Evolutionary conservation across 164 flowering plant genomes (phyloP).

Genomic region (Nymphaea thermarum): DNA sequence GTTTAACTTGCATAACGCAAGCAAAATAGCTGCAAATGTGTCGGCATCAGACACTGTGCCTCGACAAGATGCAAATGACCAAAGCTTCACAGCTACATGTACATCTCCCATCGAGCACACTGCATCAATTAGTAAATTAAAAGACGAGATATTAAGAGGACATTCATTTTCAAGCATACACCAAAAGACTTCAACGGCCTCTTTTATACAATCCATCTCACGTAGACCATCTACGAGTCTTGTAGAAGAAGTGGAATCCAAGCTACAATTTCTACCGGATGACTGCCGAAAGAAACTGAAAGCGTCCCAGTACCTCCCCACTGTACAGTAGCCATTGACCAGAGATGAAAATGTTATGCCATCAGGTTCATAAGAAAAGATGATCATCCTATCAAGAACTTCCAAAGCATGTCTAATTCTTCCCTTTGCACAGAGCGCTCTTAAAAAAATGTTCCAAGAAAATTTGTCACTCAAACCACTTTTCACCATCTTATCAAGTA

Average conservation of each 20-base stretch:
- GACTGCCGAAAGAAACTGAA: constrained; percentile 23
- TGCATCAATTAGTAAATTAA: constrained; percentile 29
- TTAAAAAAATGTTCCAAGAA: constrained; percentile 54
- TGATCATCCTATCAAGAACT: constrained; percentile 46
- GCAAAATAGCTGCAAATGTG: constrained; percentile 34
- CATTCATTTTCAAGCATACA: constrained; percentile 35
- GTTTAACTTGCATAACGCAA: constrained; percentile 18
- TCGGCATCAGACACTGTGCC: constrained; percentile 22
- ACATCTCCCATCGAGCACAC: constrained; percentile 32
- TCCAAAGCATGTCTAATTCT: constrained; percentile 25
- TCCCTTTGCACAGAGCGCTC: constrained; percentile 34
- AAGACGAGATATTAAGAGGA: constrained; percentile 26
- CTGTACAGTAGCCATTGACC: constrained; percentile 37
- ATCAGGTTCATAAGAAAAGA: constrained; percentile 33
- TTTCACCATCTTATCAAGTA: constrained; percentile 35
- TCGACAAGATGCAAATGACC: constrained; percentile 21
- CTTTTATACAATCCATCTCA: constrained; percentile 20
- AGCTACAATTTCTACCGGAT: constrained; percentile 23
- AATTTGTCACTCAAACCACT: constrained; percentile 22
- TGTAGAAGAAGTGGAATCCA: constrained; percentile 32
- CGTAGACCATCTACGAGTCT: constrained; percentile 43
- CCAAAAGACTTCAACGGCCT: constrained; percentile 42
- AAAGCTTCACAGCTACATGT: constrained; percentile 34
- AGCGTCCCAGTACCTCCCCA: constrained; percentile 23
- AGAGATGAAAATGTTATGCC: constrained; percentile 44